phyloP scores from a whole-genome alignment of 2,329 filamentous ascomycete species.

The Calonectria honghensis region DNA sequence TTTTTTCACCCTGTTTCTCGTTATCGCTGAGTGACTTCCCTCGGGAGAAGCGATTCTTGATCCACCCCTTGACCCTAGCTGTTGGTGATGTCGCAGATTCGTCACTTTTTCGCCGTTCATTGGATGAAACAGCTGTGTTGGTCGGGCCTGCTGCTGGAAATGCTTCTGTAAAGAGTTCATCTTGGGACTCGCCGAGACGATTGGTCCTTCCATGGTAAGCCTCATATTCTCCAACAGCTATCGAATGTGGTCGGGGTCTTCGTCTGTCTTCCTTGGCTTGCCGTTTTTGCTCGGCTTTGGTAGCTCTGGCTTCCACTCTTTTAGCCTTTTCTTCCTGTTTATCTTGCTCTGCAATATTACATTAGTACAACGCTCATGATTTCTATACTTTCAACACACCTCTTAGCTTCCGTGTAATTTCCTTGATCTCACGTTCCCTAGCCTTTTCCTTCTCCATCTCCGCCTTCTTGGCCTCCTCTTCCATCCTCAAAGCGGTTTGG shows the following conservation, averaged over 20 bases:
- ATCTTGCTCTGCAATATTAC: constrained; percentile 63
- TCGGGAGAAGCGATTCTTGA: constrained; percentile 72
- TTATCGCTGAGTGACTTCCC: constrained; percentile 64
- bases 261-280: constrained; percentile 71
- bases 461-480: constrained; percentile 75
- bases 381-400: constrained; percentile 66
- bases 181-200: constrained; percentile 39
- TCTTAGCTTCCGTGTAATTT: constrained; percentile 73
- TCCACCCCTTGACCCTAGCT: constrained; percentile 71
- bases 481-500: constrained; percentile 78
- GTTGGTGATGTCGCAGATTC: constrained; percentile 58
- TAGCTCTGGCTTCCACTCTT: constrained; percentile 60
- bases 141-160: constrained; percentile 40
- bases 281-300: constrained; percentile 73
- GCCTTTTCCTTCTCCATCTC: constrained; percentile 67
- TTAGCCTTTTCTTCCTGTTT: constrained; percentile 62
- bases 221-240: constrained; percentile 40
- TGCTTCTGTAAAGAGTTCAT: constrained; percentile 29
- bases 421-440: constrained; percentile 72
- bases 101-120: constrained; percentile 45
- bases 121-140: constrained; percentile 39
- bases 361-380: constrained; percentile 55
- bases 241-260: constrained; percentile 59
- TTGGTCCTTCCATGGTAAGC: constrained; percentile 41
- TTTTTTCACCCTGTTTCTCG: constrained; percentile 60